Percentiles rank a stretch among this genome's conserved stretches.
These are phyloP conservation scores for Pezicula carpinea DNA, from an alignment of 2,329 filamentous ascomycete genomes.

Conservation along the genomic window DNA sequence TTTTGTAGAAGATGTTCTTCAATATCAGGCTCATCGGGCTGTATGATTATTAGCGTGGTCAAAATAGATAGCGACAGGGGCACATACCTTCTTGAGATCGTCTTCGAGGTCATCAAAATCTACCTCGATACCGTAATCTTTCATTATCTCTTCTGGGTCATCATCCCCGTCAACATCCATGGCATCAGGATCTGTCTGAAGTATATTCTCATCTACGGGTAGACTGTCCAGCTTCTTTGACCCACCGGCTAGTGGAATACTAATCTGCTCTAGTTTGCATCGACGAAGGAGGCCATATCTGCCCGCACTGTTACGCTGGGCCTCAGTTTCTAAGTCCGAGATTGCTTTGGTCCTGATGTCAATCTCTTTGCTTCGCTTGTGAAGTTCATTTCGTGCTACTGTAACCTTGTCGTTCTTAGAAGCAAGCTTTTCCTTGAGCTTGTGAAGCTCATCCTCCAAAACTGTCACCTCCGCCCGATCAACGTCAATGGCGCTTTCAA, in stretches of 20 bases:
- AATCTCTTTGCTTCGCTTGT: slow-evolving; percentile 80
- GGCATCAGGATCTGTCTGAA: slow-evolving; percentile 74
- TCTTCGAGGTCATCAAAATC: slow-evolving; percentile 80
- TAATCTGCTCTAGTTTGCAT: slow-evolving; percentile 91
- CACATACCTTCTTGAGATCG: slow-evolving; percentile 70
- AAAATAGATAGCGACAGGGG: slow-evolving; percentile 18
- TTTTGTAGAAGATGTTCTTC: slow-evolving; percentile 76
- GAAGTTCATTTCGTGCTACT: slow-evolving; percentile 74
- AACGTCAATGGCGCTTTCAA: slow-evolving; percentile 68
- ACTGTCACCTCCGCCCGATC: slow-evolving; percentile 74
- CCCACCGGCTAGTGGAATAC: slow-evolving; percentile 70
- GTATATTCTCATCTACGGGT: slow-evolving; percentile 78
- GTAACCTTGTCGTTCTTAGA: slow-evolving; percentile 70
- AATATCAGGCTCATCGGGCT: slow-evolving; percentile 65
- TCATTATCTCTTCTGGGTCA: slow-evolving; percentile 61
- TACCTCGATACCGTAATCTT: slow-evolving; percentile 88
- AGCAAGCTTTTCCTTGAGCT: slow-evolving; percentile 62
- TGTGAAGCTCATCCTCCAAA: slow-evolving; percentile 66
- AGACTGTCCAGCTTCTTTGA: slow-evolving; percentile 73
- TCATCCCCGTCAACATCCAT: slow-evolving; percentile 87
- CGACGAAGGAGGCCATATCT: slow-evolving; percentile 81
- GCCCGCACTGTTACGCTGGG: slow-evolving; percentile 78
- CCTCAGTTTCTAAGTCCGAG: slow-evolving; percentile 72
- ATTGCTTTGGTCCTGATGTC: slow-evolving; percentile 73
- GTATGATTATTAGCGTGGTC: slow-evolving; percentile 18